Percentiles rank a stretch among this genome's conserved stretches.
These are phyloP conservation scores for Paxillus involutus DNA, from an alignment of 768 basidiomycete genomes.

Conservation along the genomic window DNA sequence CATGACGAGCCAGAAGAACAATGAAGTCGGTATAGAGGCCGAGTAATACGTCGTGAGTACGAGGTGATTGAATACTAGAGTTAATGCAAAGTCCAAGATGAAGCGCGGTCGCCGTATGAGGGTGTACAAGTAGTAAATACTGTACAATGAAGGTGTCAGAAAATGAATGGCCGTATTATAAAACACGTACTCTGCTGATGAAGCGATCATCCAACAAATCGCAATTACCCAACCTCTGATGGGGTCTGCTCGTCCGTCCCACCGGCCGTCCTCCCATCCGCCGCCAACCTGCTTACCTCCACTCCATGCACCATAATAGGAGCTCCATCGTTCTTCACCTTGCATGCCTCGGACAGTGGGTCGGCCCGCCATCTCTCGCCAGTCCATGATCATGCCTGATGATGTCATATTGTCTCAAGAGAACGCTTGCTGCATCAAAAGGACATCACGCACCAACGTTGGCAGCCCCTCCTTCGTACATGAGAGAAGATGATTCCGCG, in stretches of 20 bases:
- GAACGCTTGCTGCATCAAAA: not conserved
- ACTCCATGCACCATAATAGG: constrained; percentile 76
- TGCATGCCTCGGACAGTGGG: constrained; percentile 70
- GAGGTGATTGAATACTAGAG: constrained; percentile 88
- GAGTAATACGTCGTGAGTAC: constrained; percentile 89
- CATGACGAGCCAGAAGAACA: constrained; percentile 91
- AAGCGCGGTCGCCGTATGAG: constrained; percentile 90
- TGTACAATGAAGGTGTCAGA: constrained; percentile 20
- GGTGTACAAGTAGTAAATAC: constrained; percentile 80
- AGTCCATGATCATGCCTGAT: constrained; percentile 92
- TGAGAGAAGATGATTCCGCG: constrained; percentile 68
- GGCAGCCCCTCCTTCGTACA: constrained; percentile 77
- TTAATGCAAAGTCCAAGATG: constrained; percentile 92
- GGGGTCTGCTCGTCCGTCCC: constrained; percentile 74
- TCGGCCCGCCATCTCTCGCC: constrained; percentile 91
- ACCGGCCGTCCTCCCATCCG: constrained; percentile 45
- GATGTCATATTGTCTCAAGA: constrained; percentile 2
- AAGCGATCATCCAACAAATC: constrained; percentile 81
- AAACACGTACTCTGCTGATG: constrained; percentile 78
- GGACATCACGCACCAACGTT: constrained; percentile 60
- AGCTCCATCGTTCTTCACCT: constrained; percentile 64
- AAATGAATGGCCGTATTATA: constrained; percentile 1
- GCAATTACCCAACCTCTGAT: constrained; percentile 90
- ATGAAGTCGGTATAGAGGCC: constrained; percentile 69
- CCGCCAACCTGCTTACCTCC: constrained; percentile 74